These are phyloP conservation scores for Cryptococcus wingfieldii DNA, from an alignment of 1,284 basidiomycete genomes.

Conservation along the genomic window DNA sequence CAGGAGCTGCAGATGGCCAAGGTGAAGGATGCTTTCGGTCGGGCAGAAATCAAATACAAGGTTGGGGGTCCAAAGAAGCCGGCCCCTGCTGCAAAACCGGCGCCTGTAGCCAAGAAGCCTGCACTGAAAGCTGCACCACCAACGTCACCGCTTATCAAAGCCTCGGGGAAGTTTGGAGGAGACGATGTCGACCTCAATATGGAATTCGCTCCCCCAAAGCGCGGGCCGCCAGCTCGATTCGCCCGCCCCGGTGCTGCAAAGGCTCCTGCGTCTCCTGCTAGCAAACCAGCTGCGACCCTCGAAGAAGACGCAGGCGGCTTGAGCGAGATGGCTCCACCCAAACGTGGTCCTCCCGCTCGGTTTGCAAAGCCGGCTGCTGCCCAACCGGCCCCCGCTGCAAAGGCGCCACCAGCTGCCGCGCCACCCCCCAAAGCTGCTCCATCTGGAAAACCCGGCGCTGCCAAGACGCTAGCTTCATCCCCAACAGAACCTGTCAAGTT, in stretches of 20 bases:
- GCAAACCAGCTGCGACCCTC: no score
- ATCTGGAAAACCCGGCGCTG: slow-evolving; percentile 44
- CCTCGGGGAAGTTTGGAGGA: slow-evolving; percentile 19
- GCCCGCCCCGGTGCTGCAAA: slow-evolving; percentile 23
- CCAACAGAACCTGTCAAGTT: slow-evolving; percentile 81
- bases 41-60: slow-evolving; percentile 80
- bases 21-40: slow-evolving; percentile 89
- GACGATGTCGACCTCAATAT: slow-evolving; percentile 17
- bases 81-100: slow-evolving; percentile 53
- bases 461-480: slow-evolving; percentile 56
- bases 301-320: neutral
- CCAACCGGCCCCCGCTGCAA: slow-evolving; percentile 13
- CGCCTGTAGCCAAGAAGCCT: slow-evolving; percentile 51
- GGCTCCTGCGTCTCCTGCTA: neutral
- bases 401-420: slow-evolving; percentile 18
- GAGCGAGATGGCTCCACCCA: neutral
- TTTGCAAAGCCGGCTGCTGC: neutral
- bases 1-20: slow-evolving; percentile 88
- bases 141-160: slow-evolving; percentile 31
- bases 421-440: slow-evolving; percentile 30
- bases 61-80: slow-evolving; percentile 55
- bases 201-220: slow-evolving; percentile 27
- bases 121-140: slow-evolving; percentile 10
- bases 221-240: slow-evolving; percentile 32
- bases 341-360: neutral